Evolutionary conservation across 306 rosid species (phyloP), one percentile per base, ranked within the genome.

Genomic region (Heteromeles arbutifolia): DNA sequence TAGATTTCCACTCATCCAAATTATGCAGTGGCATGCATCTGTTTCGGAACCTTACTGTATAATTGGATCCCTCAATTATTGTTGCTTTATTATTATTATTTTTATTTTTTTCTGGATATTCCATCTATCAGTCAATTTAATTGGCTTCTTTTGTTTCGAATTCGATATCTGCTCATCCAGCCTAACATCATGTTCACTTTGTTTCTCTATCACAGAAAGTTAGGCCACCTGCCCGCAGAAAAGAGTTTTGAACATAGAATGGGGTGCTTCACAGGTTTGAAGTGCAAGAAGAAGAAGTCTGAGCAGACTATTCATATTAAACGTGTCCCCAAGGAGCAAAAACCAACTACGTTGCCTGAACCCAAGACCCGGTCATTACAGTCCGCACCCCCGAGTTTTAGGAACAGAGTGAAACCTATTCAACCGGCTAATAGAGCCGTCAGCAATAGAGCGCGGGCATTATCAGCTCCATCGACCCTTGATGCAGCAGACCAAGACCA

Each of bases 341-440:
- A 73, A 15, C 90, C 99, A n/a, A 78, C 96, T 4, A 84, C 81
- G 52, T 78, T 96, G 65, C 98, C 97, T 3, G 96, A 90, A 84
- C 96, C 99, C 69, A 87, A 29, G 69, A 81, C 92, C 10, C 93
- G 96, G 10, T 53, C 97, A 15, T 87, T 96, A 77, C 97, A 89
- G 86, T 90, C 99, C 67, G 98, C 99, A 50, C 99, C 99, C 67
- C 96, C 97, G 26, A 96, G 99, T 92, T 96, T 96, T 81, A 88
- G 89, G 87, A 92, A 89, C 70, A 85, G 98, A 81, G 99, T 85
- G 82, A 96, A 92, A 78, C 92, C 98, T 25, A 72, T 85, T 84
- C 97, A 87, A 72, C 91, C 87, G 34, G 77, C 70, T 65, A 78
- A 66, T 66, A 86, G 73, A 87, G 83, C 79, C 67, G 53, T 80